Percentiles rank a stretch among this genome's conserved stretches.
phyloP scores from a whole-genome alignment of 1,139 yeast genomes.

The Waltiozyma sp. region DNA sequence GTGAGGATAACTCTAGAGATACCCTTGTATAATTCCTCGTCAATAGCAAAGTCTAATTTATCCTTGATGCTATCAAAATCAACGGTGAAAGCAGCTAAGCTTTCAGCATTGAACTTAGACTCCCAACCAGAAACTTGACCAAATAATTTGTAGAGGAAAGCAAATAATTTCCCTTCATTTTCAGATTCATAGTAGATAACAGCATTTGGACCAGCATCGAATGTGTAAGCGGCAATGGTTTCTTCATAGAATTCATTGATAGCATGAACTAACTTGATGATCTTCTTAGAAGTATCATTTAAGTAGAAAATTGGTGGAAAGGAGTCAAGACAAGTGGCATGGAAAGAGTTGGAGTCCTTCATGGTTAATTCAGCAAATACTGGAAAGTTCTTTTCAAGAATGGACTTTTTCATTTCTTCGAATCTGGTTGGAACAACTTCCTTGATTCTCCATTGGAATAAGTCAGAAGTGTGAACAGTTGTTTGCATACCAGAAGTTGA shows the following conservation, averaged over 20 bases:
- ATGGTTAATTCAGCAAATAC: conserved; percentile 83
- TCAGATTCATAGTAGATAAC: conserved; percentile 78
- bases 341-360: conserved; percentile 95
- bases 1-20: conserved; percentile 78
- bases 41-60: conserved; percentile 29
- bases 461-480: conserved; percentile 80
- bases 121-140: conserved; percentile 64
- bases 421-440: conserved; percentile 82
- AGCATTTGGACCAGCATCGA: conserved; percentile 98
- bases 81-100: conserved; percentile 19
- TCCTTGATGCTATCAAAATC: conserved; percentile 28
- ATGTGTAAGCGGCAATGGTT: conserved; percentile 85
- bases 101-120: conserved; percentile 23
- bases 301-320: conserved; percentile 92
- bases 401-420: conserved; percentile 69
- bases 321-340: conserved; percentile 91
- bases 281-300: conserved; percentile 87
- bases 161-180: conserved; percentile 58
- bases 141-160: conserved; percentile 45
- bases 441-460: conserved; percentile 67
- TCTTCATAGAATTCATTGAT: conserved; percentile 60
- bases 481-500: conserved; percentile 94
- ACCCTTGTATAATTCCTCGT: conserved; percentile 48
- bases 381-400: conserved; percentile 58
- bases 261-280: conserved; percentile 71